Evolutionary conservation across 2,329 filamentous ascomycete species (phyloP), one percentile per base, ranked within the genome.

Genomic region (Botryotinia calthae): DNA sequence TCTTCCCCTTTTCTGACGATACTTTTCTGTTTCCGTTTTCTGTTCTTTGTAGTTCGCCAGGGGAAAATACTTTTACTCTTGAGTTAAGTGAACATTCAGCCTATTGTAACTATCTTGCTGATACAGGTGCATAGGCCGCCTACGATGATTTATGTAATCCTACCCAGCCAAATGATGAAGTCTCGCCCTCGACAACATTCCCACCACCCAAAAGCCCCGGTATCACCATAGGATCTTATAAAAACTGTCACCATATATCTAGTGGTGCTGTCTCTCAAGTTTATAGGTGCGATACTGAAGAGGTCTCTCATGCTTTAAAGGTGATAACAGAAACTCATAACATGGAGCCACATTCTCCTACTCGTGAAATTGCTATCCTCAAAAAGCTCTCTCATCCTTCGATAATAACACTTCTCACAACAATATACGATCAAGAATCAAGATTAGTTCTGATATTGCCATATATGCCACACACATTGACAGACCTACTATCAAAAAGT

Each of bases 391-490:
- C 84, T 40, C 86, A 86, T 59, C 84, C 87, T 3, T 87, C 85
- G 67, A 84, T 92, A 68, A 86, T 98, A 72, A 85, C 88, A 0
- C 85, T 99, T 6, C 81, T 94, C 8, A 90, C 93, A 58, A 90
- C 89, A 0, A 95, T 97, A 77, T 86, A 91, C 73, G 88, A 95
- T 74, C 89, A 90, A 63, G 84, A 89, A 69, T 89, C 91, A 73
- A 88, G 88, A 62, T 89, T 97, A 70, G 90, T 97, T 34, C 85
- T 98, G 10, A 91, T 91, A 1, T 97, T 98, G 75, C 96, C 96
- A 0, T 98, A 92, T 81, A 88, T 95, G 85, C 90, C 90, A 7
- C 84, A 90, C 73, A 93, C 92, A 40, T 86, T 98, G 10, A 87
- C 89, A 61, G 83, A 87, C n/a, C 80, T 97, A 6, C 85, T 98